Base-by-base conservation (phyloP, 257 asterid genomes). In the Petrea volubilis region DNA sequence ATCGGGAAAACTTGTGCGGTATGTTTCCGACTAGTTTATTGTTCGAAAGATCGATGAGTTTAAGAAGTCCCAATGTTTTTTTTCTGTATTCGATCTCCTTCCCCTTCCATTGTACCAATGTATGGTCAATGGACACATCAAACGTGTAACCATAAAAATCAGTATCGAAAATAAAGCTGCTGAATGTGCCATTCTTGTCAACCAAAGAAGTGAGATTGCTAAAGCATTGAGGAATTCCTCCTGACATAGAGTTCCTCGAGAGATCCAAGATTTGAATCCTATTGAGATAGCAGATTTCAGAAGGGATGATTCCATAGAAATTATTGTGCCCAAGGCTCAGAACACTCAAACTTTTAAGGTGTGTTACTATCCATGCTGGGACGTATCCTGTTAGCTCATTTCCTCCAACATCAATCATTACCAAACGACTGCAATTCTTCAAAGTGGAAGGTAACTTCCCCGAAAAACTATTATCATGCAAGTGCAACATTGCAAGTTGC, bases 211-310 rank as follows among this genome's bases (percentile, higher is more conserved):
- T 70, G 29, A 79, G 73, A 44, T 77, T 79, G 40, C 60, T 20
- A 63, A 82, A 62, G 69, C 87, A 79, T 1, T 18, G 58, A 10
- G 69, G 73, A 25, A 67, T 57, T 7, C 4, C 23, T 10, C 74
- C 69, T 5, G 64, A 67, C 0, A 74, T 10, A 5, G 38, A 9
- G 24, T 79, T 79, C 6, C 27, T 17, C 2, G 83, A 69, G 6
- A 78, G 53, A 70, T 81, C 83, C 74, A 81, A 20, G 74, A 78
- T 21, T 60, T 66, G 81, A 34, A 81, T 58, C 5, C 5, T 0
- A 2, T 11, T 47, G 27, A 77, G 63, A 41, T 64, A 15, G 17
- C 75, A 75, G 7, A 73, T 40, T 31, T 58, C 47, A 0, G 0
- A 41, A 25, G 80, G 80, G 44, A 82, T 70, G 23, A 1, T 25